Percentiles rank a stretch among this genome's conserved stretches.
These are phyloP conservation scores for Pestalotiopsis sp. DNA, from an alignment of 2,329 filamentous ascomycete genomes.

Conservation along the genomic window DNA sequence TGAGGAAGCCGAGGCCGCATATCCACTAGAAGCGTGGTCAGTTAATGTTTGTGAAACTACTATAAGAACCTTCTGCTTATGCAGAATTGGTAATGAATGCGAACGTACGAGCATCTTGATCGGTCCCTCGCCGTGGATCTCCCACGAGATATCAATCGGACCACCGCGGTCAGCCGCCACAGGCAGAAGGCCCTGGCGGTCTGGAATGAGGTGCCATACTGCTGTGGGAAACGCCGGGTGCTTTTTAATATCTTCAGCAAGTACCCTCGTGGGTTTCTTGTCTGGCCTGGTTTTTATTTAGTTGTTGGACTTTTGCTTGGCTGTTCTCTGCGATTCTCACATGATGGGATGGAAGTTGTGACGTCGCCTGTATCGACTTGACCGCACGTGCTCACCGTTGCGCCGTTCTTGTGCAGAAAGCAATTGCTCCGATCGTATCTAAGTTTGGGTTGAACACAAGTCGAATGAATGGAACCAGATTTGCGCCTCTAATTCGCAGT, in stretches of 20 bases:
- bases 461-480: not conserved
- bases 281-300: not conserved
- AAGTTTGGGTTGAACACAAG: not conserved
- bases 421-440: not conserved
- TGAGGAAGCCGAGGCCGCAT: slow-evolving; percentile 75
- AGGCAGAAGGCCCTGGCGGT: slow-evolving; percentile 59
- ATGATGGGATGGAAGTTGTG: not conserved
- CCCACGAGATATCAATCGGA: slow-evolving; percentile 76
- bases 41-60: rapidly evolving
- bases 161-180: slow-evolving; percentile 75
- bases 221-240: slow-evolving; percentile 70
- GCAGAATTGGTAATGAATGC: not conserved
- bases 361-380: not conserved
- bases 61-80: not conserved
- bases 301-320: not conserved
- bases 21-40: slow-evolving; percentile 59
- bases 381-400: not conserved
- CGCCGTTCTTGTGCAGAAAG: not conserved
- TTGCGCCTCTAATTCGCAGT: not conserved
- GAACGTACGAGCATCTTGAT: slow-evolving; percentile 71
- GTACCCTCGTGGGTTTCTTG: slow-evolving; percentile 16
- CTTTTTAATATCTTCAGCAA: slow-evolving; percentile 32
- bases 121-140: slow-evolving; percentile 76
- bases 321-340: not conserved
- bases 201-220: slow-evolving; percentile 71